phyloP scores from a whole-genome alignment of 2,329 filamentous ascomycete species.

The Leptographium galeiforme region DNA sequence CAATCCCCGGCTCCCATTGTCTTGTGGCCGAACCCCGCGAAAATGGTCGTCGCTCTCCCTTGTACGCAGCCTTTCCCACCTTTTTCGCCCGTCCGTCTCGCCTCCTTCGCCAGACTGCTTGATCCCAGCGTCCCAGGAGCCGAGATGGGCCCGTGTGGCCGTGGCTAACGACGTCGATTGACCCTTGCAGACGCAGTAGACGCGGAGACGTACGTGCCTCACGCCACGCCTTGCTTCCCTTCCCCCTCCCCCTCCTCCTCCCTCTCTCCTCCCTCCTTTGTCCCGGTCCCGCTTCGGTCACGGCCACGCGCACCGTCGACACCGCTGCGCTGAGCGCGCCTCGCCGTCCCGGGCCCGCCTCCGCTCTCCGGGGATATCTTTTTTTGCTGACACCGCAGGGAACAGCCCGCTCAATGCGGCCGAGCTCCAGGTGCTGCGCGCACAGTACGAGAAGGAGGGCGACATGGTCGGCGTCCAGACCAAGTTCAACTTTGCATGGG shows the following conservation, averaged over 20 bases:
- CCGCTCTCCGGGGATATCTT: not conserved
- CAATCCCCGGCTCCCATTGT: not conserved
- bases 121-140: not conserved
- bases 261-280: not conserved
- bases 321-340: not conserved
- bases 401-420: slow-evolving; percentile 73
- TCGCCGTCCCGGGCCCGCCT: no score
- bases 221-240: not conserved
- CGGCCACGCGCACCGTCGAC: not conserved
- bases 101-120: not conserved
- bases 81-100: not conserved
- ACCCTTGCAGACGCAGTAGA: slow-evolving; percentile 70
- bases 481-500: slow-evolving; percentile 99
- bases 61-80: slow-evolving; percentile 4
- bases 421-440: slow-evolving; percentile 81
- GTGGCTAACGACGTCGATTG: not conserved
- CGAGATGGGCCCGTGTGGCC: not conserved
- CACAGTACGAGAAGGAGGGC: slow-evolving; percentile 95
- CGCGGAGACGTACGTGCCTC: slow-evolving; percentile 67
- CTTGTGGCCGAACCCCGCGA: not conserved
- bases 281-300: not conserved
- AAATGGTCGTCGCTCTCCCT: slow-evolving; percentile 10
- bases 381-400: not conserved
- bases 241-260: not conserved
- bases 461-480: slow-evolving; percentile 95